phyloP scores from a whole-genome alignment of 441 rosid species.

The Erysimum pusillum region DNA sequence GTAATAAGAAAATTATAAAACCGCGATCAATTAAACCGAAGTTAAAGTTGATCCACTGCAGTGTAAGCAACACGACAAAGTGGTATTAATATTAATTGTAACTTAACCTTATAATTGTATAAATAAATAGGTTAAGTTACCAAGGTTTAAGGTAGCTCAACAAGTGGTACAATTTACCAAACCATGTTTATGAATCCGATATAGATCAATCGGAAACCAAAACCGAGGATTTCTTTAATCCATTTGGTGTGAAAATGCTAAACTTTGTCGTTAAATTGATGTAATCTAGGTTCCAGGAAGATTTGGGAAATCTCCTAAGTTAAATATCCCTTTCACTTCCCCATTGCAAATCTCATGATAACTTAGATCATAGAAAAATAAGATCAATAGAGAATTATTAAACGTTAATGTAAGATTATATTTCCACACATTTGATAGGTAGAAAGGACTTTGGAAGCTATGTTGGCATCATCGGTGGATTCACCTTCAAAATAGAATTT shows the following conservation, averaged over 20 bases:
- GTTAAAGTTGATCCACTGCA: neutral
- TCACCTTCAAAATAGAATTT: neutral
- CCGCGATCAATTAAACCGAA: slow-evolving; percentile 12
- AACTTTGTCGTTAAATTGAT: slow-evolving; percentile 30
- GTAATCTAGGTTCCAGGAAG: slow-evolving; percentile 42
- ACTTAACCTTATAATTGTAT: too few relatives aligned
- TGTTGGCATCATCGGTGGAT: neutral
- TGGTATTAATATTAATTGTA: neutral
- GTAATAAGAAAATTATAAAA: neutral
- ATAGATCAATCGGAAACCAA: slow-evolving; percentile 34
- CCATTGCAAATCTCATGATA: slow-evolving; percentile 17
- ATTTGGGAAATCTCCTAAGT: slow-evolving; percentile 40
- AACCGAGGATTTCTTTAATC: slow-evolving; percentile 14
- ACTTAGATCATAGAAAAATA: neutral
- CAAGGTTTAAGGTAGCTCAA: slow-evolving; percentile 44
- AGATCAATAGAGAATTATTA: neutral
- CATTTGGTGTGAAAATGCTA: slow-evolving; percentile 33
- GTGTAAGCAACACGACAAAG: slow-evolving; percentile 28
- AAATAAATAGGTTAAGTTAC: slow-evolving; percentile 21
- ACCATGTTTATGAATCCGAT: slow-evolving; percentile 26
- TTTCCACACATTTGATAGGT: neutral
- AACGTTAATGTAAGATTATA: neutral
- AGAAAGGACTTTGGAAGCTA: neutral
- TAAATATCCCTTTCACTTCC: slow-evolving; percentile 13
- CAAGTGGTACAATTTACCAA: slow-evolving; percentile 42